phyloP scores from a whole-genome alignment of 495 filamentous ascomycete genomes.

The Astrothelium macrocarpum region DNA sequence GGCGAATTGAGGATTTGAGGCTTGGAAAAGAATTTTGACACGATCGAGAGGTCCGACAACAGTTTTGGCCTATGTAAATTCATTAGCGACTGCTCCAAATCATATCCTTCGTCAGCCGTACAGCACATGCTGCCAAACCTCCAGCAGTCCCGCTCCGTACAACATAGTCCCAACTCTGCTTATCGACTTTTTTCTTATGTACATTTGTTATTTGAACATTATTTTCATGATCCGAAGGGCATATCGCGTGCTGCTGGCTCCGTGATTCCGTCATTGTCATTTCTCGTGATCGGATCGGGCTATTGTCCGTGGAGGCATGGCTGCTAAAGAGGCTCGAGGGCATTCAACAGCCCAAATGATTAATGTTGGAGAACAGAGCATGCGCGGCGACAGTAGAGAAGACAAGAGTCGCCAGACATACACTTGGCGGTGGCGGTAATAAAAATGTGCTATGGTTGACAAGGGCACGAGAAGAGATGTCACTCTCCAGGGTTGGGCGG shows the following conservation, averaged over 20 bases:
- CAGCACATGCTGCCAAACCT: constrained; percentile 59
- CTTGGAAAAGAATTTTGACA: constrained; percentile 97
- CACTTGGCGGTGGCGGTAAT: neutral
- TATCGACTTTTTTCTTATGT: constrained; percentile 40
- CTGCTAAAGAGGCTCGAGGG: constrained; percentile 3
- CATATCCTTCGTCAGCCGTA: constrained; percentile 2
- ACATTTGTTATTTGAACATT: constrained; percentile 29
- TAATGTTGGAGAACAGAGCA: neutral
- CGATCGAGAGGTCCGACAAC: constrained; percentile 91
- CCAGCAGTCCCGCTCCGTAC: constrained; percentile 73
- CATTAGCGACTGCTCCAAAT: neutral
- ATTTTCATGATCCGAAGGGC: constrained; percentile 34
- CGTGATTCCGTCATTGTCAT: neutral
- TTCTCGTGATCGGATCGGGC: constrained; percentile 5
- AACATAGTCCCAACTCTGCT: constrained; percentile 73
- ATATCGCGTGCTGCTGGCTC: constrained; percentile 23
- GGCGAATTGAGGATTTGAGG: constrained; percentile 82
- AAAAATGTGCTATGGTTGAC: neutral
- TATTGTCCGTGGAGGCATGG: constrained; percentile 5
- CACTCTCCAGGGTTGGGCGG: neutral
- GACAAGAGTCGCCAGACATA: neutral
- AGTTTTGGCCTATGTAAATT: constrained; percentile 68
- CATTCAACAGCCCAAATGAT: neutral
- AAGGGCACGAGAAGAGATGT: neutral
- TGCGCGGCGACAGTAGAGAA: neutral